A percentile compares a stretch with the other conserved stretches of the same genome.
phyloP scores from a whole-genome alignment of 805 yeast species.

The Saccharomycopsis guyanensis region DNA sequence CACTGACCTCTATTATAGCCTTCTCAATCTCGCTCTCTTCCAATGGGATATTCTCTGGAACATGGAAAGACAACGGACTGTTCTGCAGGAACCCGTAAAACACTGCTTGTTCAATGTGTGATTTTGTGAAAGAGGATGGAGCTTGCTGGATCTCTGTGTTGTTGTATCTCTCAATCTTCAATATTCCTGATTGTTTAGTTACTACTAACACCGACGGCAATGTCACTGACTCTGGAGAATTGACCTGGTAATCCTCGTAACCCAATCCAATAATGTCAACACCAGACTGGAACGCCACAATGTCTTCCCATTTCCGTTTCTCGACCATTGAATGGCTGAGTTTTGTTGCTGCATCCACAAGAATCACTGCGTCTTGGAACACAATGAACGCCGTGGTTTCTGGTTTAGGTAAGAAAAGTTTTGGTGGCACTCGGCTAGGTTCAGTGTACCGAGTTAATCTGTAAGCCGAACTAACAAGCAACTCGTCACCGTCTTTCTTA shows the following conservation, averaged over 20 bases:
- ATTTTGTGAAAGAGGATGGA: conserved; percentile 40
- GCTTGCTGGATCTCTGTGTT: conserved; percentile 24
- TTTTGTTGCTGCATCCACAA: conserved; percentile 43
- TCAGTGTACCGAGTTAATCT: conserved; percentile 44
- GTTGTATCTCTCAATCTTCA: conserved; percentile 46
- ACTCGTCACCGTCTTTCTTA: conserved; percentile 42
- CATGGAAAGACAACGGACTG: conserved; percentile 44
- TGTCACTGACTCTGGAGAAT: conserved; percentile 23
- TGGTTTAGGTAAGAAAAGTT: conserved; percentile 49
- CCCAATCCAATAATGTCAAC: conserved; percentile 55
- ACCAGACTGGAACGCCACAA: conserved; percentile 46
- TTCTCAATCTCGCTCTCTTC: conserved; percentile 37
- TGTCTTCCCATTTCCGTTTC: conserved; percentile 72
- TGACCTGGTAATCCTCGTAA: conserved; percentile 33
- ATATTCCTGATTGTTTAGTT: conserved; percentile 51
- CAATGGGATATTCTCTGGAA: conserved; percentile 37
- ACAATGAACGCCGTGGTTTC: conserved; percentile 53
- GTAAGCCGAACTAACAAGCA: conserved; percentile 56
- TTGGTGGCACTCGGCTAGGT: conserved; percentile 33
- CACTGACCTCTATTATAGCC: conserved; percentile 43
- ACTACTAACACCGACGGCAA: conserved; percentile 43
- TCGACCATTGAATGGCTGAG: conserved; percentile 29
- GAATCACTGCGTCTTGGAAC: conserved; percentile 50
- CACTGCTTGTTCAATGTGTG: conserved; percentile 80
- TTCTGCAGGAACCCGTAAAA: conserved; percentile 41